phyloP scores from a whole-genome alignment of 2,329 filamentous ascomycete genomes.

The Pseudogymnoascus sp. region DNA sequence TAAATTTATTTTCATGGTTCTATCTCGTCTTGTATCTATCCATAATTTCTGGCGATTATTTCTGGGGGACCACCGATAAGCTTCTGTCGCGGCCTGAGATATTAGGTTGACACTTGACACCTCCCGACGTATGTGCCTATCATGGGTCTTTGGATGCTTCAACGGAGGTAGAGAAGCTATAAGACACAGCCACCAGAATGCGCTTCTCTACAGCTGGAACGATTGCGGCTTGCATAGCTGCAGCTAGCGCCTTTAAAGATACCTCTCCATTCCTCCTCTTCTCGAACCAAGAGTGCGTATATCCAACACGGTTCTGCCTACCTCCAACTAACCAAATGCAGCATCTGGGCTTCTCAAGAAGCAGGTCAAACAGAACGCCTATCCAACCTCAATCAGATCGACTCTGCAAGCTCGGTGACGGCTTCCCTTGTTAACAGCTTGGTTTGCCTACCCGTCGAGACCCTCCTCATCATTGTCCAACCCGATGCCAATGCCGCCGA shows the following conservation, averaged over 20 bases:
- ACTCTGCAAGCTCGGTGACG: neutral
- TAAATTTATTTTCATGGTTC: conserved; percentile 6
- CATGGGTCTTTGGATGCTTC: conserved; percentile 4
- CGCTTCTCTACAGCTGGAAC: conserved; percentile 44
- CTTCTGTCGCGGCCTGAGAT: neutral
- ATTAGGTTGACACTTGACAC: neutral
- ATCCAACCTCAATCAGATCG: neutral
- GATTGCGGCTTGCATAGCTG: conserved; percentile 47
- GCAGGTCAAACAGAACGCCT: neutral
- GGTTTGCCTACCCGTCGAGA: neutral
- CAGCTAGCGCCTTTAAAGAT: conserved; percentile 67
- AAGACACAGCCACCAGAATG: conserved; percentile 36
- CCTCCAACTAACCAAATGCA: neutral
- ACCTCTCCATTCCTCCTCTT: conserved; percentile 85
- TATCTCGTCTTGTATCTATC: conserved; percentile 3
- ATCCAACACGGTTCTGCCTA: neutral
- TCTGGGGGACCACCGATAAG: conserved; percentile 1
- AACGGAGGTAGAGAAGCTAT: conserved; percentile 1
- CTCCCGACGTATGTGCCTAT: conserved; percentile 6
- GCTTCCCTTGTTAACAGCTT: neutral
- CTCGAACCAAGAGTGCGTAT: conserved; percentile 69
- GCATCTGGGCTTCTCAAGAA: neutral
- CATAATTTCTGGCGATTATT: conserved; percentile 8
- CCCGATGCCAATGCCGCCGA: conserved; percentile 65
- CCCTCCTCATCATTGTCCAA: conserved; percentile 66